These are phyloP conservation scores for Naganishia sp. DNA, from an alignment of 1,284 basidiomycete genomes.

Conservation along the genomic window DNA sequence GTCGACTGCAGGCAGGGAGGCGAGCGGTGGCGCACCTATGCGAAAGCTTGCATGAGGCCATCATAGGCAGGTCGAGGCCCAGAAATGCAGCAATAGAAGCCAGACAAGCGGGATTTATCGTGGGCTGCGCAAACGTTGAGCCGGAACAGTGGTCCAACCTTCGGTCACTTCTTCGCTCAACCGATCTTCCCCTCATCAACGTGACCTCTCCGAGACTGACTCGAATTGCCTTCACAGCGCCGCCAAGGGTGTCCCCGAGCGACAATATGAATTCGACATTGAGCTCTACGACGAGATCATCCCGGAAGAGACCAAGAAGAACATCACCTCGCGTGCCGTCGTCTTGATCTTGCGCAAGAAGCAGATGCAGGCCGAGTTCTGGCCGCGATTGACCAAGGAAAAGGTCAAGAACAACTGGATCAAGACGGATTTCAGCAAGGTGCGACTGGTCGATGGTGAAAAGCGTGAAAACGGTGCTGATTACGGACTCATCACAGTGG, in stretches of 20 bases:
- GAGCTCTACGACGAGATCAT: constrained; percentile 72
- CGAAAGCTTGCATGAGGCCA: no score
- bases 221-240: constrained; percentile 45
- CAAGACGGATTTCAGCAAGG: constrained; percentile 85
- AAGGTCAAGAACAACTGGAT: constrained; percentile 75
- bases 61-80: no score
- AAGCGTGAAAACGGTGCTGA: background rate
- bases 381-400: constrained; percentile 86
- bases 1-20: no score
- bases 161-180: constrained; percentile 26
- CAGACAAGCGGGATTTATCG: no score
- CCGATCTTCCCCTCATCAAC: background rate
- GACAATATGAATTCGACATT: constrained; percentile 70
- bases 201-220: constrained; percentile 24
- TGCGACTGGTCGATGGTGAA: constrained; percentile 33
- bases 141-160: background rate
- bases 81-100: no score
- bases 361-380: constrained; percentile 71
- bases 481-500: constrained; percentile 59
- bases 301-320: constrained; percentile 70
- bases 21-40: no score
- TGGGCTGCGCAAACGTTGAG: no score
- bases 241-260: constrained; percentile 61
- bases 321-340: constrained; percentile 65
- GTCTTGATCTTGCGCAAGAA: constrained; percentile 76